Evolutionary conservation across 2,329 filamentous ascomycete species (phyloP), one percentile per base, ranked within the genome.

Genomic region (Esteya vermicola): DNA sequence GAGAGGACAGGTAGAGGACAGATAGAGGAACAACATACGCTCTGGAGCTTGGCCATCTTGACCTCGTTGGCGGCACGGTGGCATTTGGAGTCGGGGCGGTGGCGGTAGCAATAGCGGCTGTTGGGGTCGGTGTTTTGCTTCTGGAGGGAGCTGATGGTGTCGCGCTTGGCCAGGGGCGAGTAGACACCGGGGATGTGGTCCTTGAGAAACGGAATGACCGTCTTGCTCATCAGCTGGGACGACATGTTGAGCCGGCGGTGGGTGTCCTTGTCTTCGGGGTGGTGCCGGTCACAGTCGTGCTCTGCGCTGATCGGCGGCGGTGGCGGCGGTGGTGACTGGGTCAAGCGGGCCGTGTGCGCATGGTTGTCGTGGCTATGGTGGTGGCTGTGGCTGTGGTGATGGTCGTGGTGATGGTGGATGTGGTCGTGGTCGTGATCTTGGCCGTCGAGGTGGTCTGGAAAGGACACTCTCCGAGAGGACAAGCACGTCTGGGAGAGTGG

Each of bases 61-160:
- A 81, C 81, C 62, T 96, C 91, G 62, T 96, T 88, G 43, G 86
- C 88, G 46, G 93, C 85, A 45, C 86, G 77, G 45, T 88, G 73
- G 62, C 91, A 98, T 62, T 95, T 93, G 40, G 89, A 77, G 58
- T 96, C 91, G 3, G 91, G 91, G 40, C 84, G 73, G 59, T 98
- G 91, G 41, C 91, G 79, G 59, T 98, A 98, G 63, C 91, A 98
- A 63, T 82, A 96, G 57, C 84, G 91, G 50, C 85, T 93, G 57
- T 88, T 93, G 27, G 69, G 72, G 46, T 76, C 72, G 51, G 59
- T 65, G 34, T 64, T 62, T 33, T 54, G 61, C 18, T 40, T 30
- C 36, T 55, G 56, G 20, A 54, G 56, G 50, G 58, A 59, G 45
- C 60, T 55, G 30, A 62, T 56, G 39, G 61, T 58, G 43, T 67